Base-by-base conservation (phyloP, 768 basidiomycete species). In the Kwoniella sp. region DNA sequence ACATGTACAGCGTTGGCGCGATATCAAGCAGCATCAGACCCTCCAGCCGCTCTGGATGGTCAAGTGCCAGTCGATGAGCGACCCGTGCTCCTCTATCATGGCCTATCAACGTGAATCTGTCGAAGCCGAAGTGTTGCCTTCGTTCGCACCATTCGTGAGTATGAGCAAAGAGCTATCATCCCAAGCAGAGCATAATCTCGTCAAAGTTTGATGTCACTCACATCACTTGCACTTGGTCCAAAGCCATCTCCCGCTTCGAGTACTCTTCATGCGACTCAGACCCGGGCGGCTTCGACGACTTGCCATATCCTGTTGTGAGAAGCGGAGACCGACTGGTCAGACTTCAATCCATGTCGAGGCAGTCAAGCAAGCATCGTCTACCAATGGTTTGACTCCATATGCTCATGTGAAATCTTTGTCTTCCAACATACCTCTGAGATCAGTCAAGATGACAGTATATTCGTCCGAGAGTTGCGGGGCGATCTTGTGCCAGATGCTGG, bases 11-110 rank as follows among this genome's bases (percentile, higher is more conserved):
- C 20, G 80, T 81, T 0, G 79, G 80, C 13, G 73, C 76, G 20
- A 81, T 81, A 68, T 81, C 80, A 45, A 80, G 69, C 29, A 79
- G 25, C 63, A 75, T 70, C 55, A 79, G 47, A 30, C 67, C 68
- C 41, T 66, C 58, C 20, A 81, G 71, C 1, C 58, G 63, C 4
- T 67, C 53, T 0, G 77, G 74, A 25, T 72, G 61, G 57, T 81
- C 80, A 4, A 79, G 55, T 9, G 73, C 75, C 20, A 81, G 56
- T 2, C 80, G 68, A 65, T 81, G 79, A 1, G 76, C 67, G 1
- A 81, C 79, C 38, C 80, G 60, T 0, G 74, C 78, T 12, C 80
- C 78, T 29, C 80, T 67, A 60, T 81, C 80, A 60, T 81, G 78
- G 0, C 63, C 75, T 0, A 78, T 60, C 7, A 81, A 28, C 47